Percentiles rank a stretch among this genome's conserved stretches.
phyloP scores from a whole-genome alignment of 805 yeast species.

The Wickerhamomyces bisporus region DNA sequence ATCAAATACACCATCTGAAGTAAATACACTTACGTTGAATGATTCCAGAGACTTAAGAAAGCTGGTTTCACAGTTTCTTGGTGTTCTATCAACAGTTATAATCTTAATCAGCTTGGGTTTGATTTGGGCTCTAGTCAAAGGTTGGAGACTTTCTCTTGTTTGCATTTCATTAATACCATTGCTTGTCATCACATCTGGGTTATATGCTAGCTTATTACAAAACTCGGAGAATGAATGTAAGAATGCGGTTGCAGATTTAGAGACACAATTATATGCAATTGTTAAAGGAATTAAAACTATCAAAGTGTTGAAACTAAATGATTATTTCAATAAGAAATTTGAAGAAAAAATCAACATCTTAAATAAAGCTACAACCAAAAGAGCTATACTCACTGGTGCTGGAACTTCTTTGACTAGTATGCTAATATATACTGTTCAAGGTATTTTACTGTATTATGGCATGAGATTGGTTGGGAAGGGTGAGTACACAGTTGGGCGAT shows the following conservation, averaged over 20 bases:
- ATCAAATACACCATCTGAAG: conserved; percentile 40
- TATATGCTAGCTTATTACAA: conserved; percentile 49
- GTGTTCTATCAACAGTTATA: conserved; percentile 47
- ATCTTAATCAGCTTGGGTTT: conserved; percentile 55
- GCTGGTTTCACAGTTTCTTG: conserved; percentile 57
- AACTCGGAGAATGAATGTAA: conserved; percentile 58
- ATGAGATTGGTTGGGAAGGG: conserved; percentile 57
- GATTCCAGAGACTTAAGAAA: conserved; percentile 75
- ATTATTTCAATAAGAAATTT: conserved; percentile 40
- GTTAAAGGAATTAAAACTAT: conserved; percentile 61
- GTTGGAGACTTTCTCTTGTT: conserved; percentile 86
- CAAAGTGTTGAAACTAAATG: conserved; percentile 46
- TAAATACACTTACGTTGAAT: conserved; percentile 67
- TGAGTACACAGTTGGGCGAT: conserved; percentile 49
- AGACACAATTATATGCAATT: conserved; percentile 46
- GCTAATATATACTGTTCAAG: conserved; percentile 57
- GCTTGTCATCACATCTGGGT: conserved; percentile 44
- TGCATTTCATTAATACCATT: conserved; percentile 74
- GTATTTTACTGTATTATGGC: conserved; percentile 76
- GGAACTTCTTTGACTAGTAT: conserved; percentile 58
- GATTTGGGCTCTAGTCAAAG: conserved; percentile 70
- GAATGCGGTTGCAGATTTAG: conserved; percentile 46
- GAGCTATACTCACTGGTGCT: conserved; percentile 61
- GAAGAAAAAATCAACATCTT: conserved; percentile 27
- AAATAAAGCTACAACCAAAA: conserved; percentile 34